phyloP scores from a whole-genome alignment of 371 early-diverging fungal species.

The Capniomyces stellatus region DNA sequence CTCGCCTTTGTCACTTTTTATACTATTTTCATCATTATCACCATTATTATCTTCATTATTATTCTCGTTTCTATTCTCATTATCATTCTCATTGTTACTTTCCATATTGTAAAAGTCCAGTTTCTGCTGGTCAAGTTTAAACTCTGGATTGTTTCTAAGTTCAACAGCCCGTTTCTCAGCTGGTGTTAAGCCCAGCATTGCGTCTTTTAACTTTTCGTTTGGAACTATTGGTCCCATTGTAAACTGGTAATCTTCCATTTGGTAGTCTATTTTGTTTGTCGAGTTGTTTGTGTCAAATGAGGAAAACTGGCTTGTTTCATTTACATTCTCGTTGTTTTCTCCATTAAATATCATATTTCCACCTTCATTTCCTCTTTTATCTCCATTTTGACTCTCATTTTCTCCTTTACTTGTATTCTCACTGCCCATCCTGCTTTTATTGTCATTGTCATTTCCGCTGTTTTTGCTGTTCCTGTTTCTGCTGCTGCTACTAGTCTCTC shows the following conservation, averaged over 20 bases:
- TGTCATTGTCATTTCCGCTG: too few relatives aligned
- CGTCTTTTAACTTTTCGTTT: not conserved
- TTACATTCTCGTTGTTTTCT: not conserved
- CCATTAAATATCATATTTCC: not conserved
- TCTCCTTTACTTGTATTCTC: not conserved
- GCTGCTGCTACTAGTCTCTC: too few relatives aligned
- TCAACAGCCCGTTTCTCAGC: constrained; percentile 1
- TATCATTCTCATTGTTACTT: not conserved
- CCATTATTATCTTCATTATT: too few relatives aligned
- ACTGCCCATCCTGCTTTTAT: not conserved
- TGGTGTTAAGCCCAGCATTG: not conserved
- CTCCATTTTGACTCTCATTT: not conserved
- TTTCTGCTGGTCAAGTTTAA: too few relatives aligned
- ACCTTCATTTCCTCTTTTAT: not conserved
- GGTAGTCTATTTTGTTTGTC: too few relatives aligned
- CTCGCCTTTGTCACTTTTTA: not conserved
- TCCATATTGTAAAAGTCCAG: too few relatives aligned
- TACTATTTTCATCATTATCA: not conserved
- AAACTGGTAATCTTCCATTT: constrained; percentile 27
- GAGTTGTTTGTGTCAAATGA: too few relatives aligned
- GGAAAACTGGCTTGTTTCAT: too few relatives aligned
- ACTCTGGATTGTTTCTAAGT: too few relatives aligned
- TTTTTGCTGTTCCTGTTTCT: too few relatives aligned
- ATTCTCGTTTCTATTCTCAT: not conserved
- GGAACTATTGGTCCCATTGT: constrained; percentile 26